Conservation (phyloP, 345 rosid species). For the Rhizophora mangle region DNA sequence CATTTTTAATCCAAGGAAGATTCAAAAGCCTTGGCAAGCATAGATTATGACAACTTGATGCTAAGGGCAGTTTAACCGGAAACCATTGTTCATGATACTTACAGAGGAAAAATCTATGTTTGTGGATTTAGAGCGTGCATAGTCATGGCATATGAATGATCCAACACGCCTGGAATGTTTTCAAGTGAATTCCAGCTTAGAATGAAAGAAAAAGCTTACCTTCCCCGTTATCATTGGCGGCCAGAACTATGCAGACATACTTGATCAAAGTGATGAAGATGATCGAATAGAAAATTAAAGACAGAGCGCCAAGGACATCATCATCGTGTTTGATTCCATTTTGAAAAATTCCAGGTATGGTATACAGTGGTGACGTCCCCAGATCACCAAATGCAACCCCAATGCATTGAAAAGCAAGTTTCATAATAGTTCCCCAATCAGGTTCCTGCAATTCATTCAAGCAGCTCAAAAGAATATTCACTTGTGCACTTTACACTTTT, state of each 20-base stretch:
- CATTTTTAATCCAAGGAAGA: too few relatives aligned
- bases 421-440: background rate
- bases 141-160: too few relatives aligned
- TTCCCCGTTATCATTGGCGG: constrained; percentile 33
- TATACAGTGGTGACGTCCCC: constrained; percentile 31
- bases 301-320: constrained; percentile 26
- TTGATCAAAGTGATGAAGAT: constrained; percentile 15
- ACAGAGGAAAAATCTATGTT: too few relatives aligned
- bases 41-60: too few relatives aligned
- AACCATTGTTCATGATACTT: too few relatives aligned
- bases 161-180: too few relatives aligned
- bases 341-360: constrained; percentile 15
- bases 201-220: constrained; percentile 11
- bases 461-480: too few relatives aligned
- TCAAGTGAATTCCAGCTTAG: background rate
- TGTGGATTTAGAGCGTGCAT: too few relatives aligned
- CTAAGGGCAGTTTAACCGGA: too few relatives aligned
- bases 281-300: constrained; percentile 29
- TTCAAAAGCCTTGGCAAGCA: too few relatives aligned
- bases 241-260: constrained; percentile 24
- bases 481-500: too few relatives aligned
- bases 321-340: constrained; percentile 18
- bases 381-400: constrained; percentile 41
- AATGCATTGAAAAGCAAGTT: constrained; percentile 7
- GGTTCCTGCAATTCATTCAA: background rate